phyloP scores from a whole-genome alignment of 805 yeast genomes.

The Monosporozyma aquatica region DNA sequence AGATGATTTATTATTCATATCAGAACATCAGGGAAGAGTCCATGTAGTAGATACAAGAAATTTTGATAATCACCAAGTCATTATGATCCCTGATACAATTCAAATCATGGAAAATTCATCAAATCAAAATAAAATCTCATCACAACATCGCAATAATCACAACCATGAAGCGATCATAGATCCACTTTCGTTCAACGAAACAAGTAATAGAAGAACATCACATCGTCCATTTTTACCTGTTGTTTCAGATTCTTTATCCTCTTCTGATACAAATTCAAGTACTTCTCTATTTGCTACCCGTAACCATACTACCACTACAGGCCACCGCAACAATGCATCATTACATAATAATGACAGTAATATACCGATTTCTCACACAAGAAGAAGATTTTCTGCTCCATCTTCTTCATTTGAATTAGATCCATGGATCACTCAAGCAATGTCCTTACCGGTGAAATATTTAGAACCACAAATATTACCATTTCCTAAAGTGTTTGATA shows the following conservation, averaged over 20 bases:
- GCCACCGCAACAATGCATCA: background rate
- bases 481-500: slow-evolving; percentile 19
- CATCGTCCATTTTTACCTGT: background rate
- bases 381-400: slow-evolving; percentile 12
- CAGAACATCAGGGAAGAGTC: slow-evolving; percentile 81
- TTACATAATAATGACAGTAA: background rate
- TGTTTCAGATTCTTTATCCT: background rate
- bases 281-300: background rate
- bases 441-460: slow-evolving; percentile 21
- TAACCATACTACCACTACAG: background rate
- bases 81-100: slow-evolving; percentile 46
- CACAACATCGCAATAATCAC: too few relatives aligned
- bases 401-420: slow-evolving; percentile 9
- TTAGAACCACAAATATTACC: slow-evolving; percentile 27
- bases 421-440: slow-evolving; percentile 25
- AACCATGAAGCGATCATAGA: background rate
- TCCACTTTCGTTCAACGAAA: too few relatives aligned
- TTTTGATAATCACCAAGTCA: slow-evolving; percentile 64
- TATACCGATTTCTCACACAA: background rate
- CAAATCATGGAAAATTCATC: slow-evolving; percentile 16
- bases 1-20: slow-evolving; percentile 65
- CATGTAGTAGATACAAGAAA: slow-evolving; percentile 77
- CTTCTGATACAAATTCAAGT: background rate
- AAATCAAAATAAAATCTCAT: background rate
- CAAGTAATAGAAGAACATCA: background rate